Evolutionary conservation across 306 rosid species (phyloP).

Genomic region (Prosopis cineraria): DNA sequence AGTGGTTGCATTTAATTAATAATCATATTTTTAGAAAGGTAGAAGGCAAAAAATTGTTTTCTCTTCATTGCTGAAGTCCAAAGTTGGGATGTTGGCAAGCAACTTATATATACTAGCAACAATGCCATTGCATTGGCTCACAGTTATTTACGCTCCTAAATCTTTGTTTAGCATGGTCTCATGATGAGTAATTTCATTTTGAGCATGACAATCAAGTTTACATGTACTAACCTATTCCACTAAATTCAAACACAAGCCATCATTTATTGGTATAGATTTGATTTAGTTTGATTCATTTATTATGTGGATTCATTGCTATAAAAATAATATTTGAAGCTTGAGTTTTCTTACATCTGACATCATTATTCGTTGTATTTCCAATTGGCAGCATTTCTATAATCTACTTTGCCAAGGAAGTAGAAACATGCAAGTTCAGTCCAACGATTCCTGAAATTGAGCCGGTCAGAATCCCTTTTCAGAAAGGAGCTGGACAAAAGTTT

Average conservation of each 20-base stretch:
- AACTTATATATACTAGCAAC: neutral
- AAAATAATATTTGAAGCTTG: slow-evolving; percentile 14
- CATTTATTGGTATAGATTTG: slow-evolving; percentile 19
- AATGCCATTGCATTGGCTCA: neutral
- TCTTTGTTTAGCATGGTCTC: slow-evolving; percentile 5
- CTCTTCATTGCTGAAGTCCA: neutral
- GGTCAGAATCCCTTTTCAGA: slow-evolving; percentile 71
- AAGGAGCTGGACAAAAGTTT: slow-evolving; percentile 80
- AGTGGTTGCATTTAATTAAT: slow-evolving; percentile 7
- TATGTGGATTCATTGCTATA: neutral
- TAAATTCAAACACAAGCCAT: slow-evolving; percentile 9
- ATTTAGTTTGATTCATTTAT: slow-evolving; percentile 15
- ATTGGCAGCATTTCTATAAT: slow-evolving; percentile 69
- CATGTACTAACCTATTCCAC: slow-evolving; percentile 11
- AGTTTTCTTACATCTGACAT: slow-evolving; percentile 27
- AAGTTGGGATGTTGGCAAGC: slow-evolving; percentile 1
- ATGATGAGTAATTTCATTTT: slow-evolving; percentile 1
- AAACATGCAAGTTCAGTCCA: slow-evolving; percentile 72
- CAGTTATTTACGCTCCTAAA: slow-evolving; percentile 11
- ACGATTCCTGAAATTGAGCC: slow-evolving; percentile 64
- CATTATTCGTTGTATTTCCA: slow-evolving; percentile 28
- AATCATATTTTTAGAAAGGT: neutral
- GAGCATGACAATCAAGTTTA: slow-evolving; percentile 11
- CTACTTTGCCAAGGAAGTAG: slow-evolving; percentile 93
- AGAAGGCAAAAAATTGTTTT: neutral